Base-by-base conservation (phyloP, 1,139 yeast genomes). In the Yamadazyma conglobata region DNA sequence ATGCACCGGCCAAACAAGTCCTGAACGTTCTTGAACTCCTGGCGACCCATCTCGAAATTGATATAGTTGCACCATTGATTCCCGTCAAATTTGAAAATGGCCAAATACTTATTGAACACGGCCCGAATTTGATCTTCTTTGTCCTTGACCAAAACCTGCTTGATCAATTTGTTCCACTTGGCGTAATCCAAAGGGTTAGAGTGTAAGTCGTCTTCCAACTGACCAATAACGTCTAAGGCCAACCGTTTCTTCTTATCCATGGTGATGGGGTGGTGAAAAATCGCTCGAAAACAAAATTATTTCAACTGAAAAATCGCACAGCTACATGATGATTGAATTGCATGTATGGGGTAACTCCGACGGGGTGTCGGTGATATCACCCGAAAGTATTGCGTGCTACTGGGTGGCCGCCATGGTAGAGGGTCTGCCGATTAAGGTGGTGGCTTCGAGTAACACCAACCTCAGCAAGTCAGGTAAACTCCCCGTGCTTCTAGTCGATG, bases 51-150 rank as follows among this genome's bases (percentile, higher is more conserved):
- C 52, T 85, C 89, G 45, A 74, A 74, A 37, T 77, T 75, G 36
- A 87, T 75, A 52, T 85, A 88, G 31, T 64, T 70, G 24, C 78
- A 67, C 96, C 96, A 87, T 33, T 77, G 73, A 10, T 71, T 68
- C 2, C 84, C 78, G 42, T 68, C 75, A 40, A 66, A 71, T 34
- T 84, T 87, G 60, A 85, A 89, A 5, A 74, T 64, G 11, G 58
- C 57, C 32, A 89, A 67, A 48, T 83, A 79, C 22, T 72, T 61
- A 34, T 79, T 80, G 53, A 73, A 88, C 0, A 72, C 67, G 5
- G 64, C 58, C 27, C 86, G 59, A 9, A 79, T 77, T 35, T 78
- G 79, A 22, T 77, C 85, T 35, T 73, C 76, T 38, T 77, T 73
- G 39, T 82, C 88, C 42, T 77, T 75, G 15, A 63, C 55, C 28